Conservation (phyloP, 305 asterid species). For the Solanum chacoense region DNA sequence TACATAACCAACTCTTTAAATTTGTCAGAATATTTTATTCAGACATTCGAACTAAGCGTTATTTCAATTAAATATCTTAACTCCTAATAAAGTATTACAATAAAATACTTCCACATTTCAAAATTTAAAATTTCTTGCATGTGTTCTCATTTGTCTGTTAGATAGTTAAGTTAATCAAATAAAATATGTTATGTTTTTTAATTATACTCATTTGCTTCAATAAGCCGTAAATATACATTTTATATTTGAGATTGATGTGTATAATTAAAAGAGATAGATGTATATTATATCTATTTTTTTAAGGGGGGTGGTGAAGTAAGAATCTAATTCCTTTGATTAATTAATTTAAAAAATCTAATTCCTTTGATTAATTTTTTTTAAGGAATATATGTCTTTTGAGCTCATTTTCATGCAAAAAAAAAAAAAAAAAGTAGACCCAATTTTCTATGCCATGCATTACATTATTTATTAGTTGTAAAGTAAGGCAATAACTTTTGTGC, state of each 20-base stretch:
- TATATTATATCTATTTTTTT: too few relatives aligned
- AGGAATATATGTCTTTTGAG: slow-evolving; percentile 4
- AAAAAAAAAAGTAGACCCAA: background rate
- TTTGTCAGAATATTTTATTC: too few relatives aligned
- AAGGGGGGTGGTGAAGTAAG: background rate
- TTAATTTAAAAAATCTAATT: background rate
- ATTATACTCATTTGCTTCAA: background rate
- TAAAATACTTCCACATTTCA: background rate
- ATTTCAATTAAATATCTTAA: background rate
- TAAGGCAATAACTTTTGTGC: background rate
- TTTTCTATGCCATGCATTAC: background rate
- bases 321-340: slow-evolving; percentile 6
- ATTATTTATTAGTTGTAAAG: slow-evolving; percentile 3
- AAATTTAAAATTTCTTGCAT: background rate
- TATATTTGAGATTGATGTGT: too few relatives aligned
- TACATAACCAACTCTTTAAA: too few relatives aligned
- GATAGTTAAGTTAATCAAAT: too few relatives aligned
- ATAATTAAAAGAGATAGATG: too few relatives aligned
- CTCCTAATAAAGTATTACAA: too few relatives aligned
- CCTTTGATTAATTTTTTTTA: background rate
- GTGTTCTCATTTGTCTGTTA: too few relatives aligned
- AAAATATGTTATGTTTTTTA: too few relatives aligned
- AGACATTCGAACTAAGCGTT: background rate
- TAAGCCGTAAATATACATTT: background rate
- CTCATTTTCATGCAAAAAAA: slow-evolving; percentile 6